phyloP scores from a whole-genome alignment of 148 eudicot genomes.

The Vaccinium myrtillus region DNA sequence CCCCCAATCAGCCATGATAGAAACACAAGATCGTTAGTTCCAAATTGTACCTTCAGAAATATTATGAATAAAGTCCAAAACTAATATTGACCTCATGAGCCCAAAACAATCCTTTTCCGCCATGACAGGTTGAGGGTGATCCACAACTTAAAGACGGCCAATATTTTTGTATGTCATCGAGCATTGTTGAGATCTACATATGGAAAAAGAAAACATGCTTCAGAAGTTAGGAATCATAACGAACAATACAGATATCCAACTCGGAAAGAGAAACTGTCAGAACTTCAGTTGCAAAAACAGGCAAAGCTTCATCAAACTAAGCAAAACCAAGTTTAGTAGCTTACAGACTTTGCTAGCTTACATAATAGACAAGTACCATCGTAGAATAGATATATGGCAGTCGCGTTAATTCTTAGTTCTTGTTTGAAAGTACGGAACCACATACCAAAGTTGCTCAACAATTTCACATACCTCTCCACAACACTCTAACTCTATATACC shows the following conservation, averaged over 20 bases:
- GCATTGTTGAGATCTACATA: slow-evolving; percentile 68
- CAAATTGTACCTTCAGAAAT: slow-evolving; percentile 14
- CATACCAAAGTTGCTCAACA: background rate
- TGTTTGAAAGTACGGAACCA: background rate
- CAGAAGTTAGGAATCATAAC: background rate
- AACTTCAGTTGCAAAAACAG: background rate
- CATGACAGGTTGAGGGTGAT: slow-evolving; percentile 64
- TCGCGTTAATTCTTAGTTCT: background rate
- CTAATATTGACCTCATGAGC: slow-evolving; percentile 76
- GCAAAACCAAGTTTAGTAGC: background rate
- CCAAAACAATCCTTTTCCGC: slow-evolving; percentile 79
- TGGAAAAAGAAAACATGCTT: slow-evolving; percentile 9
- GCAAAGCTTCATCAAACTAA: background rate
- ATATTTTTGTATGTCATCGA: slow-evolving; percentile 50
- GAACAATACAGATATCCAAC: background rate
- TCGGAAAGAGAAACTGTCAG: background rate
- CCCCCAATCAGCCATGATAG: slow-evolving; percentile 39
- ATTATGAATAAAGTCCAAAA: slow-evolving; percentile 13
- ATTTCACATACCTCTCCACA: background rate
- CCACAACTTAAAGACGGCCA: slow-evolving; percentile 94
- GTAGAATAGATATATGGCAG: background rate
- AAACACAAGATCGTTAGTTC: slow-evolving; percentile 46
- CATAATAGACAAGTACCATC: background rate
- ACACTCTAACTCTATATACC: background rate
- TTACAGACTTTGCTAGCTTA: background rate